Evolutionary conservation across 2,329 filamentous ascomycete species (phyloP), one percentile per base, ranked within the genome.

Genomic region (Ceratocystis destructans): DNA sequence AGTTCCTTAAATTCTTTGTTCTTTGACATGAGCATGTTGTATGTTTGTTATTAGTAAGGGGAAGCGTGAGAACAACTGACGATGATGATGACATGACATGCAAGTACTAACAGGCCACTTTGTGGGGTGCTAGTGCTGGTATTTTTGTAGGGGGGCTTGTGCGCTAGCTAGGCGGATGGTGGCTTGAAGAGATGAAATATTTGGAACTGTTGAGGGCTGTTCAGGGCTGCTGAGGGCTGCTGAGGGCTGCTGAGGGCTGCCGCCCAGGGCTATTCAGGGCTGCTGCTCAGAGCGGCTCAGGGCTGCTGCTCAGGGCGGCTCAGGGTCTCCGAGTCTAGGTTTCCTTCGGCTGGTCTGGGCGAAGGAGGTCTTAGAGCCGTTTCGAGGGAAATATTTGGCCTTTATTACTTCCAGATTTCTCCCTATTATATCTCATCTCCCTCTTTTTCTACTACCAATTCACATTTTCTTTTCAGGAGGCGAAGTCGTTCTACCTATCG

Each of bases 301-400:
- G 22, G 22, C 22, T 22, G 22, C 25, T 28, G 2, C 53, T 57
- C 12, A 57, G 15, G 10, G 10, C 5, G 8, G 5, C 10, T 1
- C 12, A 55, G 25, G 22, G 12, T 25, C 53, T 22, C 12, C 17
- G 53, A 17, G 17, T 7, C 10, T 12, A 7, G 53, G 53, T 22
- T 6, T 3, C 15, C 6, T 28, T 20, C 5, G 46, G 46, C 25
- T 57, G 4, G 53, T 59, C 55, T 59, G 55, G 55, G 28, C 55
- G 28, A 37, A 59, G 17, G 53, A 17, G 55, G 55, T 59, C 28
- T 37, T 37, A 37, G 61, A 62, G 41, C 61, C 25, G 15, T 45
- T 28, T 48, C 10, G 17, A 28, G 22, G 33, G 28, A 45, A 61
- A 59, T 59, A 59, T 59, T 59, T 59, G 55, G 61, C 61, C 28